Percentiles rank a stretch among this genome's conserved stretches.
phyloP scores from a whole-genome alignment of 2,329 filamentous ascomycete species.

The Onygenales sp. region DNA sequence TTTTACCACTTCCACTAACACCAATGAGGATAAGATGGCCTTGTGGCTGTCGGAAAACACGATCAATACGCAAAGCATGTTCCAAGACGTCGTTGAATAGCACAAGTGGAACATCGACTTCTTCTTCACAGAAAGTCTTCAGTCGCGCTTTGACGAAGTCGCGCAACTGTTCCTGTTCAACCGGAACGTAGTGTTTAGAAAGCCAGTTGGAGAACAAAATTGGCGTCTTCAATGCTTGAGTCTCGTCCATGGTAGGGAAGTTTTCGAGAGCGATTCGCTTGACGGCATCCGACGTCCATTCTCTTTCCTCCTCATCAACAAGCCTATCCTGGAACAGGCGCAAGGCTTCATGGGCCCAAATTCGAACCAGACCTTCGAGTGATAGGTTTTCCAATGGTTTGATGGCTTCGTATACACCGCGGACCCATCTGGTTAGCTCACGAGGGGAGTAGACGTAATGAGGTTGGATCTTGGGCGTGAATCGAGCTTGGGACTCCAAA shows the following conservation, averaged over 20 bases:
- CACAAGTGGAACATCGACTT: conserved; percentile 95
- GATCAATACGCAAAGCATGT: conserved; percentile 94
- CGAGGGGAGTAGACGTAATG: conserved; percentile 99
- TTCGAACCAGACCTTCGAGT: conserved; percentile 84
- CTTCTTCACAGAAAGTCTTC: conserved; percentile 98
- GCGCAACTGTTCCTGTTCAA: conserved; percentile 86
- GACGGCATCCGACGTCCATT: conserved; percentile 88
- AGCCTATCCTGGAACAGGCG: conserved; percentile 96
- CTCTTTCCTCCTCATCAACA: conserved; percentile 84
- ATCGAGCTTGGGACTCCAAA: conserved; percentile 83
- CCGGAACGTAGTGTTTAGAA: conserved; percentile 95
- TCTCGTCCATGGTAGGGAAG: conserved; percentile 92
- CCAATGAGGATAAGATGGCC: conserved; percentile 97
- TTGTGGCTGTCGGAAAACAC: conserved; percentile 96
- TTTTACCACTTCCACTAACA: conserved; percentile 97
- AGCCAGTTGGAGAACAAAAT: conserved; percentile 99
- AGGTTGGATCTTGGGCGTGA: conserved; percentile 92
- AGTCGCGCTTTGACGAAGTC: conserved; percentile 97
- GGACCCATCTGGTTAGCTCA: conserved; percentile 95
- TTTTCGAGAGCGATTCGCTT: conserved; percentile 76
- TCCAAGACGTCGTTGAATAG: conserved; percentile 99
- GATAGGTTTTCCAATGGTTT: conserved; percentile 79
- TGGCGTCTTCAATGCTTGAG: conserved; percentile 78
- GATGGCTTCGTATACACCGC: conserved; percentile 95
- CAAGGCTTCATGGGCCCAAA: conserved; percentile 96